Evolutionary conservation across 257 asterid species (phyloP), one percentile per base, ranked within the genome.

Genomic region (Nemophila menziesii): DNA sequence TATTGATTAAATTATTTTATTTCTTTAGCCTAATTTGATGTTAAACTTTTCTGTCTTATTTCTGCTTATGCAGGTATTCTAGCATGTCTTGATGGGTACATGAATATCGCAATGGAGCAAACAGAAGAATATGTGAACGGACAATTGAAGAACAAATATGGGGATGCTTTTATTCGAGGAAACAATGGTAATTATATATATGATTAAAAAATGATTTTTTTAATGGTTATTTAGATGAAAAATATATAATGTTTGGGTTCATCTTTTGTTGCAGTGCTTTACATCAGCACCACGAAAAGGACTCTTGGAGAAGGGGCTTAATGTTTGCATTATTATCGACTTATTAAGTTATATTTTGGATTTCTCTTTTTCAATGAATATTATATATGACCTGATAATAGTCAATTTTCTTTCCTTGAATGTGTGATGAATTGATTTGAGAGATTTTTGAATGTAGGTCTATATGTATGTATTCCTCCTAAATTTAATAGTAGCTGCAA

Each of bases 101-200:
- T 89, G 94, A 89, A 89, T 52, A 89, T 89, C 43, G 97, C 97
- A 2, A 89, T 89, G 97, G 97, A 89, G 55, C 95, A 89, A 62
- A 89, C 97, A 3, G 97, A 89, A 74, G 97, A 89, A 69, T 89
- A 89, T 41, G 97, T 89, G 39, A 89, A 84, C 18, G 97, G 97
- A 38, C 97, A 89, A 59, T 57, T 84, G 84, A 89, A 89, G 69
- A 83, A 83, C 62, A 89, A 89, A 45, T 89, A 89, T 17, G 97
- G 97, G 2, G 97, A 89, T 63, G 97, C 97, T 56, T 89, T 89
- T 56, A 89, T 89, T 39, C 70, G 97, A 13, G 97, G 97, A 72
- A 89, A 89, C 39, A 89, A 89, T 45, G 97, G 97, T 89, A 70
- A 66, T 7, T 20, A 36, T 16, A n/a, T n/a, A n/a, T n/a, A 14